Evolutionary conservation across 805 yeast genomes (phyloP), one percentile per base, ranked within the genome.

Genomic region (Saccharomycopsis lassenensis): DNA sequence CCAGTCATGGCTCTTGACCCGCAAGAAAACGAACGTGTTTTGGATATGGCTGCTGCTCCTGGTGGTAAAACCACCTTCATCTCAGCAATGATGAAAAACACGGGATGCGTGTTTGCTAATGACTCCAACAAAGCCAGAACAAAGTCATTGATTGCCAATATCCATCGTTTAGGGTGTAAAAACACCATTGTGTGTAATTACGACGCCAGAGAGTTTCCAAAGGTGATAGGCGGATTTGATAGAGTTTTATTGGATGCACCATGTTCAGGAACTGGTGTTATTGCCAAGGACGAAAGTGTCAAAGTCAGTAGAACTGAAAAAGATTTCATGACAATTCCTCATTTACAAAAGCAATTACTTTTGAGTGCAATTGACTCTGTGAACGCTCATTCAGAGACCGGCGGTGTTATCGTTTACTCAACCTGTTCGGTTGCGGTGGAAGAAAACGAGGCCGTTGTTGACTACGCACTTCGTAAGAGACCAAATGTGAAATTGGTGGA

Each of bases 221-320:
- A 85, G 57, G 96, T 91, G 24, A 85, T 91, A 56, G 98, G 98
- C 48, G 99, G 99, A 0, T 91, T 91, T 51, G 97, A 91, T 58
- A 75, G 98, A 60, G 77, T 91, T 26, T 63, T 91, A 46, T 67
- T 91, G 49, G 99, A 91, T 68, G 98, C 99, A 23, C 99, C 99
- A 47, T 91, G 99, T 63, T 86, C 98, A 5, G 99, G 99, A 65
- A 89, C 98, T 2, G 99, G 99, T 62, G 98, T 91, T 49, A 91
- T 91, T 54, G 91, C 95, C 43, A 91, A 91, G 63, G 98, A 91
- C 63, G 94, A 85, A 54, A 77, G 84, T 36, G 97, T 91, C 44
- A 91, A 91, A 61, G 78, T 82, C 10, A 78, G 81, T 45, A 79
- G 97, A 67, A 86, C 94, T 15, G 96, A 86, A 55, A 86, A 86